phyloP scores from a whole-genome alignment of 179 eudicot genomes.

The Silene noctiflora region DNA sequence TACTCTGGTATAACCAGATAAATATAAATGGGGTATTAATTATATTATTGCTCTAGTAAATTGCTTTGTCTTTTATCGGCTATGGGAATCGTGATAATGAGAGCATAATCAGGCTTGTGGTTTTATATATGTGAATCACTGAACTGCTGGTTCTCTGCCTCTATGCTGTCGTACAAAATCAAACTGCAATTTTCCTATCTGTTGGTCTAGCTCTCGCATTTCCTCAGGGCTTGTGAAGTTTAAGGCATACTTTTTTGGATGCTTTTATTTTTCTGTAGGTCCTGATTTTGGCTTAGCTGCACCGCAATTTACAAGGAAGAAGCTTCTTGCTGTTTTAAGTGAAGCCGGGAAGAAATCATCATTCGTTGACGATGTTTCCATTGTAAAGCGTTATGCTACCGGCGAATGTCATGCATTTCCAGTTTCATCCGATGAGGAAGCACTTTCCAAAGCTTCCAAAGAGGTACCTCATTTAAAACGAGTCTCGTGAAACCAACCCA shows the following conservation, averaged over 20 bases:
- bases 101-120: background rate
- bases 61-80: no score
- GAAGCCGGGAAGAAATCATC: slow-evolving; percentile 73
- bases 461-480: slow-evolving; percentile 46
- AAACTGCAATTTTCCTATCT: background rate
- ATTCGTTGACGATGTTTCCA: slow-evolving; percentile 65
- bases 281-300: slow-evolving; percentile 85
- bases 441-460: slow-evolving; percentile 64
- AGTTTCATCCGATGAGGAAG: slow-evolving; percentile 80
- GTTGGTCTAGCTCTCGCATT: background rate
- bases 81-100: background rate
- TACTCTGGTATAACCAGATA: no score
- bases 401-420: slow-evolving; percentile 82
- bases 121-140: slow-evolving; percentile 1
- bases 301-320: slow-evolving; percentile 57
- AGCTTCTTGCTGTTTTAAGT: slow-evolving; percentile 63
- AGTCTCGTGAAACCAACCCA: background rate
- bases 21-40: background rate
- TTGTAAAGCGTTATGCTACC: slow-evolving; percentile 83
- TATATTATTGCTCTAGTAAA: background rate
- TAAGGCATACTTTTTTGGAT: background rate
- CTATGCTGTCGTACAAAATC: background rate
- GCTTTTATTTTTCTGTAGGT: slow-evolving; percentile 39
- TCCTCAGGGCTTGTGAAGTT: background rate
- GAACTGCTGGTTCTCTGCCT: background rate